Evolutionary conservation across 352 stramenopile genomes (phyloP).

Genomic region (Globisporangium abappressorium): DNA sequence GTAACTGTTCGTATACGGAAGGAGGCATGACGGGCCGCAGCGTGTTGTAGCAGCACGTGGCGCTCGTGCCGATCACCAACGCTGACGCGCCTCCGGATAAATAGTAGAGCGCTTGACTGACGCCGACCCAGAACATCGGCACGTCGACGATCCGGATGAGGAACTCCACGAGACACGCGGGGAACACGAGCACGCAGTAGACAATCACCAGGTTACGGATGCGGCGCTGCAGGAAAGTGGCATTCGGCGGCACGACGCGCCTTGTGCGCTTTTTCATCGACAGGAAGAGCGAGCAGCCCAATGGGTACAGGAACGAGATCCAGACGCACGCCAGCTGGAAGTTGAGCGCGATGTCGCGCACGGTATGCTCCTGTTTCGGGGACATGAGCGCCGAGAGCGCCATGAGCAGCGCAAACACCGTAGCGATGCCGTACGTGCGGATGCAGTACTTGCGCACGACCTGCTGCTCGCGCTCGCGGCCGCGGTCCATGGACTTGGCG

Average conservation of each 20-base stretch:
- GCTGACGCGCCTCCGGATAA: conserved; percentile 53
- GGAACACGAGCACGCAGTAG: conserved; percentile 66
- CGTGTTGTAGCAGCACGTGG: conserved; percentile 60
- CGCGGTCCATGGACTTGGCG: conserved; percentile 63
- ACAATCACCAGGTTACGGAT: conserved; percentile 70
- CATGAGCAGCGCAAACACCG: conserved; percentile 41
- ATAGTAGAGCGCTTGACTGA: conserved; percentile 59
- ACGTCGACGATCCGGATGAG: conserved; percentile 26
- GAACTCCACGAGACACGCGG: conserved; percentile 51
- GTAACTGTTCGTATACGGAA: conserved; percentile 59
- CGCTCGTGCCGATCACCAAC: conserved; percentile 58
- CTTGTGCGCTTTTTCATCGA: conserved; percentile 41
- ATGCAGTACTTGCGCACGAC: conserved; percentile 54
- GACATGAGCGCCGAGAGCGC: conserved; percentile 33
- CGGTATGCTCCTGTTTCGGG: conserved; percentile 22
- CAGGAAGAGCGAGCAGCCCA: conserved; percentile 46
- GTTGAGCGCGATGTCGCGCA: conserved; percentile 38
- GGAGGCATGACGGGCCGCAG: conserved; percentile 57
- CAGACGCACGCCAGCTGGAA: conserved; percentile 49
- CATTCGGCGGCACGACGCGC: conserved; percentile 41
- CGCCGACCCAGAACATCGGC: conserved; percentile 39
- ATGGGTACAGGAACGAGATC: conserved; percentile 54
- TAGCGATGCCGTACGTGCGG: conserved; percentile 29
- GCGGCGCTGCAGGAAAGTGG: conserved; percentile 50
- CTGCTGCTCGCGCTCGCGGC: conserved; percentile 41